Conservation (phyloP, 2,329 filamentous ascomycete genomes). For the Polychaeton citri region DNA sequence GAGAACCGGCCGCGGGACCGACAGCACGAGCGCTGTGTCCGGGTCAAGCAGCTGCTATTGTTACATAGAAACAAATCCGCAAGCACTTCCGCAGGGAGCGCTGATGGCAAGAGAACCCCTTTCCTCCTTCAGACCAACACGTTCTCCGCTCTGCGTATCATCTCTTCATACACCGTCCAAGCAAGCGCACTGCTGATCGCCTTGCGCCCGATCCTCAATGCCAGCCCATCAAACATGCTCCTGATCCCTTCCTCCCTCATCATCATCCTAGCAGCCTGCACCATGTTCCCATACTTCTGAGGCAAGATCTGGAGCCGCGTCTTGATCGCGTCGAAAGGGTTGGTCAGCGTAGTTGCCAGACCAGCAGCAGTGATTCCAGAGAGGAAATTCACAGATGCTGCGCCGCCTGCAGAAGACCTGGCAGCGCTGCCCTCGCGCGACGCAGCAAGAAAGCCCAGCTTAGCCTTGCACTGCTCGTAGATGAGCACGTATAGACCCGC, state of each 20-base stretch:
- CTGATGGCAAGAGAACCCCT: no score
- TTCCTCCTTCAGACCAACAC: slow-evolving; percentile 1
- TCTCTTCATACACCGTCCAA: slow-evolving; percentile 93
- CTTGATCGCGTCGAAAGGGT: slow-evolving; percentile 94
- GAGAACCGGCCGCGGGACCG: neutral
- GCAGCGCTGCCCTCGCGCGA: slow-evolving; percentile 7
- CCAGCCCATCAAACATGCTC: slow-evolving; percentile 75
- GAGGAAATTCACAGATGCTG: slow-evolving; percentile 65
- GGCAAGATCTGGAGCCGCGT: slow-evolving; percentile 89
- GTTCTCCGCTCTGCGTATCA: slow-evolving; percentile 59
- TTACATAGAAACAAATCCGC: no score
- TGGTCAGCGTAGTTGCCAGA: slow-evolving; percentile 75
- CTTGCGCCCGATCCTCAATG: slow-evolving; percentile 77
- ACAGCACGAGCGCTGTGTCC: neutral
- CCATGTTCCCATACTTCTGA: slow-evolving; percentile 65
- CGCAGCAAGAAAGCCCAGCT: slow-evolving; percentile 31
- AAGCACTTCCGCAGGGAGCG: no score
- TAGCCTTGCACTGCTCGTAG: slow-evolving; percentile 72
- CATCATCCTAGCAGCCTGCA: slow-evolving; percentile 65
- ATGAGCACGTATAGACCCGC: slow-evolving; percentile 88
- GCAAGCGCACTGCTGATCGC: slow-evolving; percentile 87
- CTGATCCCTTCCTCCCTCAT: slow-evolving; percentile 65
- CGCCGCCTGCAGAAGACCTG: slow-evolving; percentile 3
- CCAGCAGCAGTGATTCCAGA: slow-evolving; percentile 72
- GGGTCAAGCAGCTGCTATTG: no score